phyloP scores from a whole-genome alignment of 2,329 filamentous ascomycete genomes.

The Lasiodiplodia hormozganensis region DNA sequence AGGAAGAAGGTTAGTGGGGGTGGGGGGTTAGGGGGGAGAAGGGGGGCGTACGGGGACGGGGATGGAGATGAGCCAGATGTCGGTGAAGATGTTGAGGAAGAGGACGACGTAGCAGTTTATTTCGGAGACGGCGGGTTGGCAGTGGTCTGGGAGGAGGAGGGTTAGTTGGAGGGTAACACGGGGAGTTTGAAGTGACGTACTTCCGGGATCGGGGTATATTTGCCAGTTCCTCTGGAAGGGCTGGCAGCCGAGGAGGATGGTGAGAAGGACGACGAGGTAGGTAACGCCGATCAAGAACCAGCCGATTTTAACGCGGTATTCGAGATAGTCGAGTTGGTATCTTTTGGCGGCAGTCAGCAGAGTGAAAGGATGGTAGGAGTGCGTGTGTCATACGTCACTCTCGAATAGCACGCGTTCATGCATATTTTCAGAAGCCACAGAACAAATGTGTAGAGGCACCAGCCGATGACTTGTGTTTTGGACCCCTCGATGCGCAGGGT shows the following conservation, averaged over 20 bases:
- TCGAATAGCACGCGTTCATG: conserved; percentile 63
- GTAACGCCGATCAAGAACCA: conserved; percentile 58
- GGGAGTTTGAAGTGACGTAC: conserved; percentile 44
- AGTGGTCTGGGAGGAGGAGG: conserved; percentile 28
- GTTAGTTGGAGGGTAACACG: background rate
- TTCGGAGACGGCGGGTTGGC: conserved; percentile 31
- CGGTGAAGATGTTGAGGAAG: conserved; percentile 61
- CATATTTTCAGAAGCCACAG: conserved; percentile 63
- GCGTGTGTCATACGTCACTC: conserved; percentile 54
- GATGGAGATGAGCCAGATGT: conserved; percentile 66
- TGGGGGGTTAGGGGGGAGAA: conserved; percentile 38
- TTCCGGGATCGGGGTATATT: conserved; percentile 64
- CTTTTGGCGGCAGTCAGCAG: background rate
- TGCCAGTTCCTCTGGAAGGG: conserved; percentile 65
- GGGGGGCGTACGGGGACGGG: conserved; percentile 53
- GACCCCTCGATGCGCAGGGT: conserved; percentile 59
- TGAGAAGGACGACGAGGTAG: conserved; percentile 58
- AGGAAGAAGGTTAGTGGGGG: conserved; percentile 32
- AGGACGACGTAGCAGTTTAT: conserved; percentile 36
- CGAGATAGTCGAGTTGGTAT: conserved; percentile 34
- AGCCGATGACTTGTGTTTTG: conserved; percentile 61
- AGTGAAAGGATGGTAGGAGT: background rate
- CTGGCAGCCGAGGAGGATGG: conserved; percentile 60
- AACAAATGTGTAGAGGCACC: conserved; percentile 61
- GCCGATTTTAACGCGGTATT: conserved; percentile 57